A percentile compares a stretch with the other conserved stretches of the same genome.
These are phyloP conservation scores for Neohortaea acidophila DNA, from an alignment of 495 filamentous ascomycete genomes.

Conservation along the genomic window DNA sequence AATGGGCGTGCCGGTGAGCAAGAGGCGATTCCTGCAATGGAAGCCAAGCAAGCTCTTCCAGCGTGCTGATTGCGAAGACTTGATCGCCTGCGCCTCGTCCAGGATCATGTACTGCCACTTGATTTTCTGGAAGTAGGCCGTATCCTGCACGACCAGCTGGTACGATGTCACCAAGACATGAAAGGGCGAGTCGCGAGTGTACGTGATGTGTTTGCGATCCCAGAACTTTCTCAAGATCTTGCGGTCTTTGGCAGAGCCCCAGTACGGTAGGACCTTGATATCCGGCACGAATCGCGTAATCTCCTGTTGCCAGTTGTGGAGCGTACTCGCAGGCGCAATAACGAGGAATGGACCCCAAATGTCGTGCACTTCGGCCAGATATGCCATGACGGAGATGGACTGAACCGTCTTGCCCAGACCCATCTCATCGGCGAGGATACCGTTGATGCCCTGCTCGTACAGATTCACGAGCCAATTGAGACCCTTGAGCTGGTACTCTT, in stretches of 20 bases:
- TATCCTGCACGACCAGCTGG: slow-evolving; percentile 88
- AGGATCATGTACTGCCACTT: slow-evolving; percentile 99
- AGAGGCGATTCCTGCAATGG: slow-evolving; percentile 84
- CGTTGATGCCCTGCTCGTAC: slow-evolving; percentile 99
- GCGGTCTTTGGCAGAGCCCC: slow-evolving; percentile 86
- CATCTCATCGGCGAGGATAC: slow-evolving; percentile 97
- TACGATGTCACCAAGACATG: slow-evolving; percentile 95
- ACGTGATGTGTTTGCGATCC: slow-evolving; percentile 94
- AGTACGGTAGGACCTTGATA: slow-evolving; percentile 91
- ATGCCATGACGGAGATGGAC: slow-evolving; percentile 98
- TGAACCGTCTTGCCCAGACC: slow-evolving; percentile 98
- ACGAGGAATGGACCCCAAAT: slow-evolving; percentile 98
- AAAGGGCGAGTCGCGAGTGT: slow-evolving; percentile 81
- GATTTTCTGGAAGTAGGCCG: slow-evolving; percentile 95
- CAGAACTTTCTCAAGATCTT: slow-evolving; percentile 97
- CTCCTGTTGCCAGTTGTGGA: slow-evolving; percentile 99
- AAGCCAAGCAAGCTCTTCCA: slow-evolving; percentile 94
- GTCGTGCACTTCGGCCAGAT: slow-evolving; percentile 88
- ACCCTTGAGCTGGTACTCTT: slow-evolving; percentile 97
- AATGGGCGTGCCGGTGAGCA: slow-evolving; percentile 93
- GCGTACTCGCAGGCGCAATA: slow-evolving; percentile 85
- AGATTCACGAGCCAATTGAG: slow-evolving; percentile 98
- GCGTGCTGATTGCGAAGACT: slow-evolving; percentile 86
- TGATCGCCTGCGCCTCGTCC: slow-evolving; percentile 97
- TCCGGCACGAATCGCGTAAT: slow-evolving; percentile 85